Conservation (phyloP, 164 flowering plant species). For the Stephania yunnanensis region DNA sequence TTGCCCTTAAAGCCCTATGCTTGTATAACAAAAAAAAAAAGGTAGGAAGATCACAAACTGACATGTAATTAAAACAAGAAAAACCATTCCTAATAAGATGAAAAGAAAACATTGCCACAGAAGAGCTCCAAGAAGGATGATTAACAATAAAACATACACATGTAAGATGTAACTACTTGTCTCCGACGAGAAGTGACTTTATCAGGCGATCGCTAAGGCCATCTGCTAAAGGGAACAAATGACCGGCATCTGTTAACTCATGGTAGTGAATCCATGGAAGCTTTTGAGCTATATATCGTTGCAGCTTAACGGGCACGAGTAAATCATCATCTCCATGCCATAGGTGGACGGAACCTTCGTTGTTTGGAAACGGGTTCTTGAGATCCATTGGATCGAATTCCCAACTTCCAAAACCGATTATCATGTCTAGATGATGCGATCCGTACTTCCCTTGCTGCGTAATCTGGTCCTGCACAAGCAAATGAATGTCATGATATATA, state of each 20-base stretch:
- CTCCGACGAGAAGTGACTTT: conserved; percentile 19
- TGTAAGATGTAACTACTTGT: background rate
- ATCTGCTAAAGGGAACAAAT: conserved; percentile 38
- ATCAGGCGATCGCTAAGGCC: conserved; percentile 25
- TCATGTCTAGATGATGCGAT: conserved; percentile 46
- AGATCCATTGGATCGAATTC: conserved; percentile 61
- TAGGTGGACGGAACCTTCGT: conserved; percentile 60
- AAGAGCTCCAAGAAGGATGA: background rate
- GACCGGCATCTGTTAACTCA: conserved; percentile 55
- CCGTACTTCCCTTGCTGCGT: conserved; percentile 67
- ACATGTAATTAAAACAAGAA: background rate
- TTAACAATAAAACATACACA: background rate
- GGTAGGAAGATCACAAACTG: background rate
- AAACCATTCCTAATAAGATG: background rate
- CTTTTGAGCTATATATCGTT: conserved; percentile 42
- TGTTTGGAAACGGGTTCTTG: conserved; percentile 48
- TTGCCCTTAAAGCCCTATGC: background rate
- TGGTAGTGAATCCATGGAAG: conserved; percentile 76
- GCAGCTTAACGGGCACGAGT: conserved; percentile 46
- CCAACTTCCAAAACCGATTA: conserved; percentile 65
- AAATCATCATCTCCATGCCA: conserved; percentile 74
- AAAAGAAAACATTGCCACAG: background rate
- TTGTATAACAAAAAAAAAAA: background rate
- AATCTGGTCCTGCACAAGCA: conserved; percentile 35
- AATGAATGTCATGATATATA: background rate